Base-by-base conservation (phyloP, 177 flowering plant genomes). In the Vitis hybrid region DNA sequence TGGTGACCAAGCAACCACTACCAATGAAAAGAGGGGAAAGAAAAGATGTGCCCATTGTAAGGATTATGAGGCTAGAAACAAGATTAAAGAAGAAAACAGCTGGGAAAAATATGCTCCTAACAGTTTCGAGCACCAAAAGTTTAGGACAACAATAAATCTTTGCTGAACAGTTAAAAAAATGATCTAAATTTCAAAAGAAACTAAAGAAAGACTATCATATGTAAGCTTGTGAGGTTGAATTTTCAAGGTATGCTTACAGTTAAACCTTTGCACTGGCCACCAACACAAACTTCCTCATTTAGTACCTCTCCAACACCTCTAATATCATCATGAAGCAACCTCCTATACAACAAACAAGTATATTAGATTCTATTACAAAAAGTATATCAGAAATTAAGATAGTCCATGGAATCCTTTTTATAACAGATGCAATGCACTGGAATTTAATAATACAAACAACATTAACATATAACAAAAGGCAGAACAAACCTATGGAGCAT, bases 301-400 rank as follows among this genome's bases (percentile, higher is more conserved):
- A 94, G 80, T 17, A 81, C 78, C 82, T 92, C 98, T 7, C 83
- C 97, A 80, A 94, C 97, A 79, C 98, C 98, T 87, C 88, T 89
- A 23, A 74, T 61, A 84, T 94, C 98, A 85, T 94, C 98, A 81
- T 82, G 74, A 63, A 88, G 80, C 78, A 92, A 64, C 80, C 98
- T 91, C 97, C 98, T 94, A 70, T 14, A 72, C 7, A 26, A 70
- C 17, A 34, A 63, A 39, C 7, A 7, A 7, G 45, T 39, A 5
- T 39, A 39, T 39, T 39, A 39, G 45, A 39, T 39, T 39, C 45
- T 39, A 71, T n/a, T 34, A 73, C 56, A 26, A 51, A 11, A 70
- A 51, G 6, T 6, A 11, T 19, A 4, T 30, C 17, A 51, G 39
- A 65, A 34, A 45, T 66, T 39, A 62, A 19, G 48, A 49, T 30